Conservation (phyloP, 495 filamentous ascomycete genomes). For the Bombardia bombarda region DNA sequence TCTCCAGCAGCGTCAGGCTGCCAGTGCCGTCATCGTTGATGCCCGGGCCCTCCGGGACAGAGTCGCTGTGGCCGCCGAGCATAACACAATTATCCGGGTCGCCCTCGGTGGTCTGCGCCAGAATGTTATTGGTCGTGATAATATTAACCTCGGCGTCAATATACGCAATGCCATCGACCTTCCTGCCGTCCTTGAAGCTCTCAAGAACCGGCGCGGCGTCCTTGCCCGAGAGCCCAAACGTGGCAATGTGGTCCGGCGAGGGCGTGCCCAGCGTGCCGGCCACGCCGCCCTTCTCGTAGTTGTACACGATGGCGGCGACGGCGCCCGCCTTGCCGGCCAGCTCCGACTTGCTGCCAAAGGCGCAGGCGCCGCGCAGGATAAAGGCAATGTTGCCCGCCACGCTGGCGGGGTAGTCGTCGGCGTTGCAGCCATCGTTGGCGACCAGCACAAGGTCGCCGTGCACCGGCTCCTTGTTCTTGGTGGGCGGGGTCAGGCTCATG, state of each 20-base stretch:
- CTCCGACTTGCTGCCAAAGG: constrained; percentile 53
- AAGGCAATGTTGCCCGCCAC: constrained; percentile 46
- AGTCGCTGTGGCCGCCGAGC: constrained; percentile 50
- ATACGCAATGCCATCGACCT: constrained; percentile 44
- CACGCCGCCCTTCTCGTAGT: constrained; percentile 40
- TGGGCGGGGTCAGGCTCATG: constrained; percentile 55
- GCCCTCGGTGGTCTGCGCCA: constrained; percentile 46
- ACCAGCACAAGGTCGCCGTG: constrained; percentile 36
- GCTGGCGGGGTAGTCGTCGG: constrained; percentile 35
- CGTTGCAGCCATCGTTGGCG: constrained; percentile 39
- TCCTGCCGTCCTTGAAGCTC: constrained; percentile 38
- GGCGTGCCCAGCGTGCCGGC: constrained; percentile 48
- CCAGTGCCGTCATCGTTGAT: constrained; percentile 49
- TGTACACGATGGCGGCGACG: constrained; percentile 53
- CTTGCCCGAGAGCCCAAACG: constrained; percentile 45
- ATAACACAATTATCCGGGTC: constrained; percentile 50
- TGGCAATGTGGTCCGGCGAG: constrained; percentile 45
- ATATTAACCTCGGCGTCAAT: constrained; percentile 42
- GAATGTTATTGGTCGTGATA: constrained; percentile 43
- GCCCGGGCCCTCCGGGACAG: constrained; percentile 42
- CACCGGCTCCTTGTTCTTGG: constrained; percentile 47
- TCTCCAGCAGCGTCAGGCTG: constrained; percentile 44
- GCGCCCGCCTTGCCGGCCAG: constrained; percentile 50
- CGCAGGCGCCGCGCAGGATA: constrained; percentile 48
- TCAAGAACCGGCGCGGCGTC: constrained; percentile 42